A percentile compares a stretch with the other conserved stretches of the same genome.
Conservation (phyloP, 768 basidiomycete genomes). For the Phlebiopsis gigantea region DNA sequence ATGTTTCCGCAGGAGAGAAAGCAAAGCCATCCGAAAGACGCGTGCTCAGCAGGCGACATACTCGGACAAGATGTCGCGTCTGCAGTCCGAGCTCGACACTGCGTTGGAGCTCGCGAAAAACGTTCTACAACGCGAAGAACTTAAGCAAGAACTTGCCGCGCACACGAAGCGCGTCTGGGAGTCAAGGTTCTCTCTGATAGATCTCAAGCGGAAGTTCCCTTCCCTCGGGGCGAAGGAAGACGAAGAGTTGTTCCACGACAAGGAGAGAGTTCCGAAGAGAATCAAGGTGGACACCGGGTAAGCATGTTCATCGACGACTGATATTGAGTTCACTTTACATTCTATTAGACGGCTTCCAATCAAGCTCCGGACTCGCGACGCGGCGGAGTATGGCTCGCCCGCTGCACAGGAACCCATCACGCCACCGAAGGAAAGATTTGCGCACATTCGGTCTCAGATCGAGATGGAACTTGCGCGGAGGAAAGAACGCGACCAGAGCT, state of each 20-base stretch:
- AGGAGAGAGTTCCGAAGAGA: constrained; percentile 60
- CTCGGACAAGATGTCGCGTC: constrained; percentile 80
- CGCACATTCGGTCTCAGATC: constrained; percentile 53
- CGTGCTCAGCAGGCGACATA: constrained; percentile 85
- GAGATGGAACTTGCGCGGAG: constrained; percentile 52
- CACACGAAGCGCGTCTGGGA: constrained; percentile 72
- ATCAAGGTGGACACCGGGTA: constrained; percentile 34
- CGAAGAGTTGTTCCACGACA: constrained; percentile 70
- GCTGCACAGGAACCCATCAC: constrained; percentile 46
- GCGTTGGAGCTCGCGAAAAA: constrained; percentile 69
- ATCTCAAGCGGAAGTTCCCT: constrained; percentile 75
- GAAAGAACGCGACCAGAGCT: constrained; percentile 71
- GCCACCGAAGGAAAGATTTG: constrained; percentile 61
- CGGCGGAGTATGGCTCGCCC: constrained; percentile 32
- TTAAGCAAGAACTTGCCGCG: constrained; percentile 63
- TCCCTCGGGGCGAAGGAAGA: constrained; percentile 56
- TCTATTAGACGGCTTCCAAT: constrained; percentile 41
- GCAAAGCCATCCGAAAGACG: constrained; percentile 92
- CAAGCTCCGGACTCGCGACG: constrained; percentile 46
- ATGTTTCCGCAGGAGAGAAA: constrained; percentile 93
- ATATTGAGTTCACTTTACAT: background rate
- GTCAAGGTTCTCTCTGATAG: constrained; percentile 64
- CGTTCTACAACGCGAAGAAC: constrained; percentile 64
- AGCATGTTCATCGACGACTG: background rate
- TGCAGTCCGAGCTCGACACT: constrained; percentile 69